These are phyloP conservation scores for Syzygium malaccense DNA, from an alignment of 441 rosid species.

Conservation along the genomic window DNA sequence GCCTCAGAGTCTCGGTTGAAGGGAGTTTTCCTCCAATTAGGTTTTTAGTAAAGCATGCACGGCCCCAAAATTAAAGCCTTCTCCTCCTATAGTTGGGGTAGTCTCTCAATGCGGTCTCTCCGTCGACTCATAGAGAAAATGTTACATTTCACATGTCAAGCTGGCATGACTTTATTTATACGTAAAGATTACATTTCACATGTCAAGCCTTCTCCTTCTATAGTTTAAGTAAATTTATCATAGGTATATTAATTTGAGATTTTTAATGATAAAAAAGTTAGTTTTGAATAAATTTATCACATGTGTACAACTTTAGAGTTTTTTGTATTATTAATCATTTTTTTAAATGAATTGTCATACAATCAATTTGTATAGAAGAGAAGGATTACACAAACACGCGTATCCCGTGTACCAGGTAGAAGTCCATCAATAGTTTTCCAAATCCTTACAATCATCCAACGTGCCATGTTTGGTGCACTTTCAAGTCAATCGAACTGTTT, in stretches of 20 bases:
- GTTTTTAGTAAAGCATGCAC: not conserved
- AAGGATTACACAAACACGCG: not conserved
- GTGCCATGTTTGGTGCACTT: not conserved
- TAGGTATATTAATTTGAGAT: fast-evolving
- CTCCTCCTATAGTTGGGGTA: not conserved
- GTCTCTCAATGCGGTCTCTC: not conserved
- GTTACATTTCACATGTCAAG: not conserved
- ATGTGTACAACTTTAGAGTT: no score
- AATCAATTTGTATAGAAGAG: not conserved
- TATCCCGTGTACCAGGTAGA: not conserved
- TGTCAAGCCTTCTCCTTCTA: no score
- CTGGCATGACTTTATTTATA: fast-evolving
- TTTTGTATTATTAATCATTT: no score
- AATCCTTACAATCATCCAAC: not conserved
- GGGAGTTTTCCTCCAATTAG: not conserved
- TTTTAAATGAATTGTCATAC: not conserved
- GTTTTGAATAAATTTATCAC: no score
- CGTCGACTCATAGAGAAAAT: not conserved
- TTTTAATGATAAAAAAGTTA: no score
- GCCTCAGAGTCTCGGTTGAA: not conserved
- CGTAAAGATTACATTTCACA: no score
- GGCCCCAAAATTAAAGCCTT: not conserved
- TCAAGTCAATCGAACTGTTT: not conserved
- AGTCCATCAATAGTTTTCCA: not conserved
- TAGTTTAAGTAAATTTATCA: no score